Evolutionary conservation across 2,329 filamentous ascomycete species (phyloP), one percentile per base, ranked within the genome.

Genomic region (Colletotrichum limetticola): DNA sequence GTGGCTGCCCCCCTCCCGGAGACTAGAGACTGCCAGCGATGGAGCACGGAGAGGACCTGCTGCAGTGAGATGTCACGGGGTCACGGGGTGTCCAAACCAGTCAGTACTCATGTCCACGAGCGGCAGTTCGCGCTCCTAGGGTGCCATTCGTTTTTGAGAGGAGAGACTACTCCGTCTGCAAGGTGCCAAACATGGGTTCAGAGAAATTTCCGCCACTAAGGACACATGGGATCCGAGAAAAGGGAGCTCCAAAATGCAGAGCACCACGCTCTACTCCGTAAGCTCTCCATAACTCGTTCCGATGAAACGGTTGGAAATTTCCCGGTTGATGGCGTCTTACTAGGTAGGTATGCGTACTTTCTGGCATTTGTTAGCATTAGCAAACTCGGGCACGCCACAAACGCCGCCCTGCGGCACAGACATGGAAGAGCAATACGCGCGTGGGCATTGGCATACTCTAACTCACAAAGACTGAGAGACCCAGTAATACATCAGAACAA

Each of bases 271-370:
- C 60, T 60, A 35, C 32, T 35, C 32, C 32, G 32, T 35, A 32
- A 52, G 28, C 52, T 28, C 35, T 28, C 64, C 22, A 14, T 30
- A 22, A 49, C 49, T 61, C 28, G 37, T 68, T 46, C 65, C 59
- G 69, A 69, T 69, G 69, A 72, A 69, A 69, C 66, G 69, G 53
- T 55, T 53, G 22, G 30, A 64, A 64, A 69, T 69, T 64, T 69
- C 66, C 70, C 60, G 58, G 16, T 49, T n/a, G 30, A 35, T 35
- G 59, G 42, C 62, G 32, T 35, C 32, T 35, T 35, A 35, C 32
- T 35, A 35, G 32, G 32, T 35, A 35, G 32, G 32, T 35, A 35
- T 35, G 3, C 32, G 55, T 26, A 42, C 37, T 35, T 32, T 22
- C 19, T 68, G 5, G 37, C 28, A 68, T 32, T 55, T 26, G 37